Evolutionary conservation across 176 grass and related monocot species (phyloP).

Genomic region (Aegilops speltoides): DNA sequence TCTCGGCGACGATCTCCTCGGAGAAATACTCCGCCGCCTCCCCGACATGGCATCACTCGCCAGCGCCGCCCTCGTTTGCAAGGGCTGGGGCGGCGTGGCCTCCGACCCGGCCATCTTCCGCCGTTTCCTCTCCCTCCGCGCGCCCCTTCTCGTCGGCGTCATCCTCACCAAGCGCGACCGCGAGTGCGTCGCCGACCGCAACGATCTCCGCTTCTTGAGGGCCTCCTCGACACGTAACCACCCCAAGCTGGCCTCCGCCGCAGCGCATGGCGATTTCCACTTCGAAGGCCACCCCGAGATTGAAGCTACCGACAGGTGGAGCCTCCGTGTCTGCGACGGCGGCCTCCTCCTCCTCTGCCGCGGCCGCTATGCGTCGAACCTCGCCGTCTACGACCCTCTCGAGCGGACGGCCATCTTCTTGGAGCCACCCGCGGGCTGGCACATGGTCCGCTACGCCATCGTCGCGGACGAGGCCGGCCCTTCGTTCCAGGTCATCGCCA

Average conservation of each 20-base stretch:
- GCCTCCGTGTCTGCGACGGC: not conserved
- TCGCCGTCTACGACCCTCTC: conserved; percentile 29
- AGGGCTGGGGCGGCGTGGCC: conserved; percentile 7
- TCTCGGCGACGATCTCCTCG: not conserved
- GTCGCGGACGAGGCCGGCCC: not conserved
- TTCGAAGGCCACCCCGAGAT: not conserved
- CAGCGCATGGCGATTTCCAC: not conserved
- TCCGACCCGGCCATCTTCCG: conserved; percentile 3
- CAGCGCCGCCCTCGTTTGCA: conserved; percentile 7
- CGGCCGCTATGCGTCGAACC: not conserved
- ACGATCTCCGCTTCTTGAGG: not conserved
- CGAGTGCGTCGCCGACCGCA: not conserved
- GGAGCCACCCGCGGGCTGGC: not conserved
- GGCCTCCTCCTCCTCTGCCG: conserved; percentile 19
- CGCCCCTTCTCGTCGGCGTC: conserved; percentile 10
- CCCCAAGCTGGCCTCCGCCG: not conserved
- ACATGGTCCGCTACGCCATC: not conserved
- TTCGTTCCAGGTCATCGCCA: conserved; percentile 15
- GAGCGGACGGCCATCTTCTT: conserved; percentile 1
- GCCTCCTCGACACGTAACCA: not conserved
- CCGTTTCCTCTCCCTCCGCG: conserved; percentile 6
- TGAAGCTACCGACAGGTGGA: not conserved
- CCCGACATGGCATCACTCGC: conserved; percentile 25
- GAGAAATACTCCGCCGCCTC: not conserved
- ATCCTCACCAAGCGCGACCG: conserved; percentile 8